phyloP scores from a whole-genome alignment of 2,329 filamentous ascomycete genomes.

The Paraconiothyrium brasiliense region DNA sequence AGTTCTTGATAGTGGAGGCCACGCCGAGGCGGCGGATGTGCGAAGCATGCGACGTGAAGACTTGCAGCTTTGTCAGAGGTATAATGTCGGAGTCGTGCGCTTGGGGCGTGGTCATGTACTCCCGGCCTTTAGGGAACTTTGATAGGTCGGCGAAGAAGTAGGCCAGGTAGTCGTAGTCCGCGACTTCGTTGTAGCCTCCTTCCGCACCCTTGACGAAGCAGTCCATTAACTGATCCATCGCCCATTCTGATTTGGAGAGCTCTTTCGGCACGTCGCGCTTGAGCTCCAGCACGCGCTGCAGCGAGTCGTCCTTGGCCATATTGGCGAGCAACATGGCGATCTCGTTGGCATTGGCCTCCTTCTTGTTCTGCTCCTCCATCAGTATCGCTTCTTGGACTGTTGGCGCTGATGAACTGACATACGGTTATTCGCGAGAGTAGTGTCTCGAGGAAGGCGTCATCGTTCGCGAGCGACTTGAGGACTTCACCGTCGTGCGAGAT shows the following conservation, averaged over 20 bases:
- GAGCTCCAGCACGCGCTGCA: slow-evolving; percentile 74
- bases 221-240: slow-evolving; percentile 91
- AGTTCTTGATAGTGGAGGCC: slow-evolving; percentile 95
- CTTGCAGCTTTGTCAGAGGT: slow-evolving; percentile 90
- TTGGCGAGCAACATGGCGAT: slow-evolving; percentile 94
- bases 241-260: slow-evolving; percentile 76
- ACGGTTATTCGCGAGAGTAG: slow-evolving; percentile 78
- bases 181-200: slow-evolving; percentile 82
- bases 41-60: slow-evolving; percentile 92
- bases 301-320: slow-evolving; percentile 78
- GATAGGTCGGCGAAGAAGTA: slow-evolving; percentile 95
- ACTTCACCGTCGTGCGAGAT: slow-evolving; percentile 80
- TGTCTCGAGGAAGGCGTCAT: slow-evolving; percentile 82
- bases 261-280: slow-evolving; percentile 74
- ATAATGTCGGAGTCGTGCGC: slow-evolving; percentile 79
- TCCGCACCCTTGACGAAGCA: slow-evolving; percentile 93
- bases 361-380: slow-evolving; percentile 63
- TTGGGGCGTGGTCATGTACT: slow-evolving; percentile 78
- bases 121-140: slow-evolving; percentile 76
- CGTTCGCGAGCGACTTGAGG: slow-evolving; percentile 74
- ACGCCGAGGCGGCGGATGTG: slow-evolving; percentile 89
- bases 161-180: slow-evolving; percentile 90
- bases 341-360: slow-evolving; percentile 84
- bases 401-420: slow-evolving; percentile 61
- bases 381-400: slow-evolving; percentile 16